Conservation (phyloP, 163 green algal species). For the Scenedesmus sp. region DNA sequence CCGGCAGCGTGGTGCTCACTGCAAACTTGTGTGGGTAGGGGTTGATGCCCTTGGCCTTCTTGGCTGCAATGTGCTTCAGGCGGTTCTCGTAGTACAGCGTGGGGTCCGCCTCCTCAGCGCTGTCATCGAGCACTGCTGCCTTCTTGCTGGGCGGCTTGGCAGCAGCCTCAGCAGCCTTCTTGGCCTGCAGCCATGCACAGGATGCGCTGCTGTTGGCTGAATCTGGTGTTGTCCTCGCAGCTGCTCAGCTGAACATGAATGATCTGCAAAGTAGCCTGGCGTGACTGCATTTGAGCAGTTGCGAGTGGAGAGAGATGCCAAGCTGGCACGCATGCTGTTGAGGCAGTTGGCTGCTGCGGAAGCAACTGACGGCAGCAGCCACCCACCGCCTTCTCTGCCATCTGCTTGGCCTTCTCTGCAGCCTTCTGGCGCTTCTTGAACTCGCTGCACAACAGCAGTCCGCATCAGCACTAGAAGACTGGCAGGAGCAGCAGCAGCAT, state of each 20-base stretch:
- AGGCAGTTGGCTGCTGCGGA: not conserved
- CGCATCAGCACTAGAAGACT: not conserved
- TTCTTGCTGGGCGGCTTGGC: constrained; percentile 71
- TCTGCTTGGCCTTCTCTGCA: constrained; percentile 80
- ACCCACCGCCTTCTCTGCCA: constrained; percentile 88
- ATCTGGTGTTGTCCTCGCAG: not conserved
- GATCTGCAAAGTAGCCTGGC: not conserved
- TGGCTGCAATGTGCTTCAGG: constrained; percentile 77
- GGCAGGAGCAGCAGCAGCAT: constrained; percentile 7
- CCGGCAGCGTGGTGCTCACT: constrained; percentile 79
- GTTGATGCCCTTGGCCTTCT: constrained; percentile 90
- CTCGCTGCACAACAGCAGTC: constrained; percentile 72
- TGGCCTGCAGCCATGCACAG: constrained; percentile 58
- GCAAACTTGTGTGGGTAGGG: constrained; percentile 99
- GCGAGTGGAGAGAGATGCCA: not conserved
- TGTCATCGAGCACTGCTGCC: constrained; percentile 67
- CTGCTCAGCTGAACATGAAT: not conserved
- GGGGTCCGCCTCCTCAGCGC: constrained; percentile 80
- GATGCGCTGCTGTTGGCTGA: not conserved
- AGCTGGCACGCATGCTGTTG: not conserved
- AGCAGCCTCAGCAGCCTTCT: constrained; percentile 71
- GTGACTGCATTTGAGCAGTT: not conserved
- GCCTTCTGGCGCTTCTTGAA: constrained; percentile 93
- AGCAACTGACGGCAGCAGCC: not conserved
- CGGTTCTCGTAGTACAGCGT: constrained; percentile 93